These are phyloP conservation scores for Fusarium foetens DNA, from an alignment of 2,329 filamentous ascomycete genomes.

Conservation along the genomic window DNA sequence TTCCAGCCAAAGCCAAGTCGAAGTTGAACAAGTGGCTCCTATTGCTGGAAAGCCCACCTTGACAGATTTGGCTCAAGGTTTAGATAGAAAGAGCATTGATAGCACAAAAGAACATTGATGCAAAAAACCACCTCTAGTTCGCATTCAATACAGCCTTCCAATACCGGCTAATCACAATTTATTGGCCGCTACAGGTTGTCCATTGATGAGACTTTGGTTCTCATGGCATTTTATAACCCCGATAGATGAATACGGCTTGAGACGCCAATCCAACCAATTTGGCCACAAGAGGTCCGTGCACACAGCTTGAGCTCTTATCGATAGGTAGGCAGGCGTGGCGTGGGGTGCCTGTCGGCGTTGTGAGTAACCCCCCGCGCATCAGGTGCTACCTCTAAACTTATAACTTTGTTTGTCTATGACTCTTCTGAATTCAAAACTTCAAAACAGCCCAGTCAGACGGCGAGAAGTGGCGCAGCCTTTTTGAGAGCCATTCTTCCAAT, in stretches of 20 bases:
- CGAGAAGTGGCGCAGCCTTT: constrained; percentile 36
- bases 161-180: not conserved
- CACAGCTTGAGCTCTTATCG: constrained; percentile 36
- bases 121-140: not conserved
- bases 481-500: not conserved
- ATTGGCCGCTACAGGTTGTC: not conserved
- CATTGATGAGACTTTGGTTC: not conserved
- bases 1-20: not conserved
- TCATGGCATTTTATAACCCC: constrained; percentile 6
- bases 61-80: not conserved
- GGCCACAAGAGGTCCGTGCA: constrained; percentile 7
- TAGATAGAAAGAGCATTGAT: constrained; percentile 16
- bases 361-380: constrained; percentile 43
- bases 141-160: not conserved
- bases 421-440: constrained; percentile 29
- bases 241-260: constrained; percentile 36
- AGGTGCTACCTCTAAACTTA: constrained; percentile 3
- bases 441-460: constrained; percentile 43
- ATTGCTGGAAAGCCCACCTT: constrained; percentile 5
- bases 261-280: constrained; percentile 2
- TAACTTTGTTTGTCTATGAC: constrained; percentile 41
- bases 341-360: constrained; percentile 7
- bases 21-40: not conserved
- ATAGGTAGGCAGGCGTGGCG: constrained; percentile 16
- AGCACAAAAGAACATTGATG: constrained; percentile 15